Percentiles rank a stretch among this genome's conserved stretches.
Conservation (phyloP, 345 rosid species). For the Bruguiera sexangula region DNA sequence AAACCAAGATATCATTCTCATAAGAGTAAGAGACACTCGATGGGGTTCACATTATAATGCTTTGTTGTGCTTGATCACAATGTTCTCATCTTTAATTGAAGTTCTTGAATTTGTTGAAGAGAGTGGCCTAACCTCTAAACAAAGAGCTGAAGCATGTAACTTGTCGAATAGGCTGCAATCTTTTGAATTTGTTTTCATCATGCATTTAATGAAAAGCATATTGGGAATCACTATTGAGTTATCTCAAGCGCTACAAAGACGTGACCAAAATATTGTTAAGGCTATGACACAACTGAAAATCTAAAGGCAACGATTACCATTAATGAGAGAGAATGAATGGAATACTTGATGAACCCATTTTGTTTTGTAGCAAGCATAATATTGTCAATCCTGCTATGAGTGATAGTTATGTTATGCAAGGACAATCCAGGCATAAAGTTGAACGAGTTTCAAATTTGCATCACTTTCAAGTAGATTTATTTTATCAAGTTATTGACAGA, state of each 20-base stretch:
- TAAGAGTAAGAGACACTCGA: too few species aligned
- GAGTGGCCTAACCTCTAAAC: too few species aligned
- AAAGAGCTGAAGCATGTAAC: too few species aligned
- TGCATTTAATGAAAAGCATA: neutral
- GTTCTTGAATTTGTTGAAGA: too few species aligned
- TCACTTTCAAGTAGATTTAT: neutral
- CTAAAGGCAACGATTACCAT: too few species aligned
- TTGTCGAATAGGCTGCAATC: neutral
- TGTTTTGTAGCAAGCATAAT: neutral
- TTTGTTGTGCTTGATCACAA: too few species aligned
- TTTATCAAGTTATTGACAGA: neutral
- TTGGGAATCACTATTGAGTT: neutral
- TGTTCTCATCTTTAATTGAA: too few species aligned
- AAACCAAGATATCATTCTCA: too few species aligned
- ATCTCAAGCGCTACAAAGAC: neutral
- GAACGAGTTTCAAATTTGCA: neutral
- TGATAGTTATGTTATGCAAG: neutral
- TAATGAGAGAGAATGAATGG: neutral
- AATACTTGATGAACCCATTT: neutral
- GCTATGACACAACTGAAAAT: too few species aligned
- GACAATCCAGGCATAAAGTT: neutral
- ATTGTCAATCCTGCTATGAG: neutral
- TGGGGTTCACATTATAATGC: too few species aligned
- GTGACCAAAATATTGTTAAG: neutral
- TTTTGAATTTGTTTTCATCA: neutral